These are phyloP conservation scores for Chamaecrista fasciculata DNA, from an alignment of 306 rosid species.

Conservation along the genomic window DNA sequence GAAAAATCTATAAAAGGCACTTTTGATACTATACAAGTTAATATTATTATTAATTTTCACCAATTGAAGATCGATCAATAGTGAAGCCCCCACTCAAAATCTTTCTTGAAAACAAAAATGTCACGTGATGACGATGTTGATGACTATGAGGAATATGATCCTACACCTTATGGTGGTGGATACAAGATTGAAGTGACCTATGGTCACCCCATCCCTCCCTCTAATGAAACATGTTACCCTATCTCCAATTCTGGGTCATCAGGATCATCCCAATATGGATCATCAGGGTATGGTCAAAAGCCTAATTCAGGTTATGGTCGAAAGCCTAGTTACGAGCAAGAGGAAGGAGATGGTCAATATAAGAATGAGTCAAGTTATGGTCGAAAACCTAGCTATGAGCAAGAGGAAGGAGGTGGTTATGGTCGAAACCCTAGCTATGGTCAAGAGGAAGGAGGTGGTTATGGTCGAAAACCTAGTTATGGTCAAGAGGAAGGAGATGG, in stretches of 20 bases:
- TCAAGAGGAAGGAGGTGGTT: background rate
- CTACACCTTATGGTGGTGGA: conserved; percentile 66
- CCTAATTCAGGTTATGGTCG: conserved; percentile 20
- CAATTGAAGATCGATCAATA: background rate
- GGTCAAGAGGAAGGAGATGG: background rate
- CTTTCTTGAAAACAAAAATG: conserved; percentile 24
- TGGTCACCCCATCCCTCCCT: conserved; percentile 58
- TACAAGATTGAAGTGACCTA: conserved; percentile 51
- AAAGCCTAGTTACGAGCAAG: background rate
- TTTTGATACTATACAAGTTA: background rate
- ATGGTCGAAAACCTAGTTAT: background rate
- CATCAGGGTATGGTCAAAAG: conserved; percentile 35
- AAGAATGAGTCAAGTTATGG: conserved; percentile 24
- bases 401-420: background rate
- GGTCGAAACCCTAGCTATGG: conserved; percentile 9
- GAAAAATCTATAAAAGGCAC: background rate
- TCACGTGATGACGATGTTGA: conserved; percentile 25
- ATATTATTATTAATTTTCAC: background rate
- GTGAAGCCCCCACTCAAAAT: background rate
- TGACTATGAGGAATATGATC: conserved; percentile 52
- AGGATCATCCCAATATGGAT: conserved; percentile 12
- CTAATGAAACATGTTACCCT: conserved; percentile 66
- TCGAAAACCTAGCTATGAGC: background rate
- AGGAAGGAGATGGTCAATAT: too few relatives aligned
- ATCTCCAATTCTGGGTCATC: conserved; percentile 33